Evolutionary conservation across 2,329 filamentous ascomycete species (phyloP), one percentile per base, ranked within the genome.

Genomic region (Aureobasidium vineae): DNA sequence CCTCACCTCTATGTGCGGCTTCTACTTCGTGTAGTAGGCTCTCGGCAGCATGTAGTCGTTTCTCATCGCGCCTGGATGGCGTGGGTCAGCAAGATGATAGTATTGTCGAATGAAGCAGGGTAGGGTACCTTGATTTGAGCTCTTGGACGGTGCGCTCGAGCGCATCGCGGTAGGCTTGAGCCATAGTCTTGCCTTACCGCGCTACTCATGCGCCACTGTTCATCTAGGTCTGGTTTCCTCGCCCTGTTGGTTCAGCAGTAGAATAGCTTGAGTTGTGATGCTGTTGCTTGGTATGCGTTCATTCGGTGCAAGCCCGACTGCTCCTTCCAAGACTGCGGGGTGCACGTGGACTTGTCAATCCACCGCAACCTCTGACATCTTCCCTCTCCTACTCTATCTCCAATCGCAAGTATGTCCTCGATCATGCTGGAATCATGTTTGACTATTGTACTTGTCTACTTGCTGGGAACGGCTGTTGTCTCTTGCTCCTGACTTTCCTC

Each of bases 151-250:
- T 66, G 53, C 53, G 52, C 21, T 66, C 64, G 11, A 66, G 64
- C 53, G 52, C 53, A 57, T 66, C 53, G 41, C 64, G 52, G 53
- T 66, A 66, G 54, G 64, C 64, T 66, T 66, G 64, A 66, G 64
- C 64, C 53, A 66, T 59, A 33, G 31, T 50, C 21, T 26, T 50
- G 64, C 50, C 64, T 41, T 40, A 41, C 33, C 52, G 64, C 52
- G 54, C 64, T 59, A 21, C 64, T 59, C 53, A 60, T 52, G 54
- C 64, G 43, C 33, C 53, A 8, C 38, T 66, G 31, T 11, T n/a
- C 64, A 54, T 59, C 52, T 43, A 66, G 41, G 13, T 16, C 23
- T 43, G 47, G 36, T 1, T 19, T 40, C n/a, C 31, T 54, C n/a
- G 50, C n/a, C 21, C 31, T 38, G 23, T 23, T 36, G 33, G 38